Evolutionary conservation across 768 basidiomycete genomes (phyloP).

Genomic region (Trametes meyenii): DNA sequence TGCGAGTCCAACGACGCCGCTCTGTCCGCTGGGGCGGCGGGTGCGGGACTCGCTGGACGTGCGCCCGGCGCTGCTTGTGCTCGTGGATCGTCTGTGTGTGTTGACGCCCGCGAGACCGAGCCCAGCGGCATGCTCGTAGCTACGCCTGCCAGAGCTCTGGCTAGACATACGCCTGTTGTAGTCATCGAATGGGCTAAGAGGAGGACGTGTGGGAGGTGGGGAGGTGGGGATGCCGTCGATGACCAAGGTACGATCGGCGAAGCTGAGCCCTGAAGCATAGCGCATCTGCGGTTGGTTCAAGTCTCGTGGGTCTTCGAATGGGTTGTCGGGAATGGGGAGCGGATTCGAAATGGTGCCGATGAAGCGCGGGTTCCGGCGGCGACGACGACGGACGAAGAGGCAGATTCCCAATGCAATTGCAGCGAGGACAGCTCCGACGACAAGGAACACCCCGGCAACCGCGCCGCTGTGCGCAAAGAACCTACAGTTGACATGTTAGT

Average conservation of each 20-base stretch:
- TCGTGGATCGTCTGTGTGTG: slow-evolving; percentile 6
- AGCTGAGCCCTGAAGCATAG: slow-evolving; percentile 10
- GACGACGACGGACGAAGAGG: slow-evolving; percentile 45
- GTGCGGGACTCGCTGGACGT: not conserved
- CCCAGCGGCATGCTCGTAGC: slow-evolving; percentile 1
- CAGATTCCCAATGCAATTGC: slow-evolving; percentile 45
- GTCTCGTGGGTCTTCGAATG: slow-evolving; percentile 41
- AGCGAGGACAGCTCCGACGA: slow-evolving; percentile 58
- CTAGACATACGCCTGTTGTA: not conserved
- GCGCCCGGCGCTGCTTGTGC: not conserved
- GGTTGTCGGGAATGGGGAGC: slow-evolving; percentile 32
- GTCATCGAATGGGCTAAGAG: slow-evolving; percentile 18
- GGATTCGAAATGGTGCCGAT: slow-evolving; percentile 28
- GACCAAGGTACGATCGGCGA: slow-evolving; percentile 16
- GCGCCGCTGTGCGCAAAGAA: slow-evolving; percentile 71
- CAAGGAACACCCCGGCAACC: slow-evolving; percentile 75
- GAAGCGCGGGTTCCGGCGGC: slow-evolving; percentile 28
- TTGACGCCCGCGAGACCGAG: slow-evolving; percentile 19
- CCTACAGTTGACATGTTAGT: slow-evolving; percentile 33
- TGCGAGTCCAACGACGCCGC: slow-evolving; percentile 16
- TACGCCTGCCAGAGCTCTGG: not conserved
- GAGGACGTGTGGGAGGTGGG: not conserved
- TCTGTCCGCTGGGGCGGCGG: slow-evolving; percentile 9
- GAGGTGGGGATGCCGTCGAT: not conserved
- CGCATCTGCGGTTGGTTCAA: slow-evolving; percentile 27